Evolutionary conservation across 1,139 yeast genomes (phyloP).

Genomic region (Scheffersomyces illinoinensis): DNA sequence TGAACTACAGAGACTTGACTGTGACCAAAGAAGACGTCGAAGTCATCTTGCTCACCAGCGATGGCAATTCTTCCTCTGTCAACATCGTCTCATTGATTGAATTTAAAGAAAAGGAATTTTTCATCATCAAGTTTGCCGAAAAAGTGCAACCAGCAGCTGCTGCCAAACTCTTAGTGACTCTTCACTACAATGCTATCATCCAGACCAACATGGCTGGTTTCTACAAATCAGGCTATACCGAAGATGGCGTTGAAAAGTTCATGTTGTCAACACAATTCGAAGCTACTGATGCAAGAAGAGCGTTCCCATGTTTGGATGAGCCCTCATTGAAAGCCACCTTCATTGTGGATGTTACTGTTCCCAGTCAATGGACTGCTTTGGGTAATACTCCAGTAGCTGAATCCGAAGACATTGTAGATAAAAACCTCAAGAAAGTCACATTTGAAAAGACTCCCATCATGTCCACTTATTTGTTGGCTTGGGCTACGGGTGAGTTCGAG

Average conservation of each 20-base stretch:
- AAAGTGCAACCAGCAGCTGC: constrained; percentile 3
- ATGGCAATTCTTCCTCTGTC: constrained; percentile 5
- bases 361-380: constrained; percentile 15
- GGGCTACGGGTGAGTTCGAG: constrained; percentile 76
- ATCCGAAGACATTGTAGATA: not conserved
- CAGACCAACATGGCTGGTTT: constrained; percentile 83
- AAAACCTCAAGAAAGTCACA: constrained; percentile 23
- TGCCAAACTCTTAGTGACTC: constrained; percentile 24
- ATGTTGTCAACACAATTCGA: constrained; percentile 88
- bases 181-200: constrained; percentile 48
- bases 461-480: constrained; percentile 77
- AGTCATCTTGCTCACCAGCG: constrained; percentile 5
- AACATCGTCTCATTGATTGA: constrained; percentile 19
- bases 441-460: constrained; percentile 65
- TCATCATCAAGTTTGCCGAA: constrained; percentile 22
- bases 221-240: constrained; percentile 70
- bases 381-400: constrained; percentile 16
- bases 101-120: constrained; percentile 27
- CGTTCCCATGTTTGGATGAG: constrained; percentile 90
- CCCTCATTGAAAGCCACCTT: constrained; percentile 83
- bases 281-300: constrained; percentile 86
- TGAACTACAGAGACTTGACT: constrained; percentile 44
- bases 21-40: constrained; percentile 11
- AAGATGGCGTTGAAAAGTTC: constrained; percentile 60
- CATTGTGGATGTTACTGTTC: constrained; percentile 14